Base-by-base conservation (phyloP, 2,329 filamentous ascomycete species). In the Exophiala viscosa region DNA sequence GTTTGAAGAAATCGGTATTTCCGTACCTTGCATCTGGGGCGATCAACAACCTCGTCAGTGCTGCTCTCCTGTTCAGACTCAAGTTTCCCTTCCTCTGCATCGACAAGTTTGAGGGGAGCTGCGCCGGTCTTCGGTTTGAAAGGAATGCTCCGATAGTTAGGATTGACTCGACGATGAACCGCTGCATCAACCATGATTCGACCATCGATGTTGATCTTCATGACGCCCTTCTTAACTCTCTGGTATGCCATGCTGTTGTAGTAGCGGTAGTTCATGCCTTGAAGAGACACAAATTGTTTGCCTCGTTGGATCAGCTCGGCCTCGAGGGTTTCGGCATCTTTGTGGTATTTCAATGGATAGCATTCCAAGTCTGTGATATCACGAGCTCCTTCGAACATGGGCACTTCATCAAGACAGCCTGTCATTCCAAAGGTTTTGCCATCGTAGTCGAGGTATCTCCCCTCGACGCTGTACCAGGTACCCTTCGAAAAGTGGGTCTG, bases 151-250 rank as follows among this genome's bases (percentile, higher is more conserved):
- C 81, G 81, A 61, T 95, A 95, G 66, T 95, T 95, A 1, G 90
- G 88, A 60, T 93, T 88, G 67, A 92, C 88, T 32, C 88, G 82
- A 7, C 89, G 83, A 70, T 95, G 90, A 38, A 87, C 88, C 3
- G 83, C 83, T 0, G 89, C 83, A 65, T 96, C 91, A 18, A 96
- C 77, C 90, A 96, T 96, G 58, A 95, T 80, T 28, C 91, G 84
- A 14, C 90, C 87, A 58, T 90, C 89, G 67, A 95, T 86, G 65
- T 90, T 90, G 69, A 95, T 85, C 67, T 90, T 92, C 66, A 87
- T 73, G 11, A 88, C 74, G 53, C 78, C 74, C 63, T 85, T 85
- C 74, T 89, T 89, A 68, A 87, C 85, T 74, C 92, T 95, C 73
- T 84, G 82, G 69, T 90, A 95, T 0, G 87, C 90, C 72, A 95